Evolutionary conservation across 139 green algal genomes (phyloP), one percentile per base, ranked within the genome.

Genomic region (Nannochloris sp.): DNA sequence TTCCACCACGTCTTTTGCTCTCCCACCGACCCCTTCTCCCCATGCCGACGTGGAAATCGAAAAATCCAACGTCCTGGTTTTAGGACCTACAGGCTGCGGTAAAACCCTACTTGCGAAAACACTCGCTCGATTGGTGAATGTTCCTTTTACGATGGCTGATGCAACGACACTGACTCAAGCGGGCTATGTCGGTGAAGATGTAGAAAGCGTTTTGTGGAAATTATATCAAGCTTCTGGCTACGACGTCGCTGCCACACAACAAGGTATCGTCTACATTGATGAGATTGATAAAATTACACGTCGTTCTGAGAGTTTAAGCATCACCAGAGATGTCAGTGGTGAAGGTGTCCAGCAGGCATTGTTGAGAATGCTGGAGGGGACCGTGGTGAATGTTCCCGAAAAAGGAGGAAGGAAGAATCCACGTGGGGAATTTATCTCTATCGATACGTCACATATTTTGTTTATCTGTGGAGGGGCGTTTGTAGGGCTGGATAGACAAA

Each of bases 401-500:
- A 96, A 96, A 78, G 92, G 90, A 6, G 92, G 91, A 8, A 79
- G 83, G 36, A 95, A 96, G 80, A 91, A 93, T 66, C 85, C 85
- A 9, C 62, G 85, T 6, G 83, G 81, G 0, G 85, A 94, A 15
- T 81, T 81, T 34, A 65, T 77, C 6, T 72, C 84, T 64, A 69
- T 98, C 1, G 91, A 98, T 81, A 99, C 93, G 2, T 81, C 68
- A 44, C 77, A 98, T 82, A 98, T 99, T 72, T 82, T 99, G 45
- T 99, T 99, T 76, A 89, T 99, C 31, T 91, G 87, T 54, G 92
- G 89, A 3, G 93, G 93, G 23, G 92, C 93, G 0, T 99, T 99
- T 61, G 71, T 93, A 4, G 89, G 87, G 35, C 77, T 99, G 51
- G 93, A 97, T 61, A 79, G 80, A 6, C 80, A 88, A 68, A 71